Conservation (phyloP, 495 filamentous ascomycete species). For the Saxophila tyrrhenica region DNA sequence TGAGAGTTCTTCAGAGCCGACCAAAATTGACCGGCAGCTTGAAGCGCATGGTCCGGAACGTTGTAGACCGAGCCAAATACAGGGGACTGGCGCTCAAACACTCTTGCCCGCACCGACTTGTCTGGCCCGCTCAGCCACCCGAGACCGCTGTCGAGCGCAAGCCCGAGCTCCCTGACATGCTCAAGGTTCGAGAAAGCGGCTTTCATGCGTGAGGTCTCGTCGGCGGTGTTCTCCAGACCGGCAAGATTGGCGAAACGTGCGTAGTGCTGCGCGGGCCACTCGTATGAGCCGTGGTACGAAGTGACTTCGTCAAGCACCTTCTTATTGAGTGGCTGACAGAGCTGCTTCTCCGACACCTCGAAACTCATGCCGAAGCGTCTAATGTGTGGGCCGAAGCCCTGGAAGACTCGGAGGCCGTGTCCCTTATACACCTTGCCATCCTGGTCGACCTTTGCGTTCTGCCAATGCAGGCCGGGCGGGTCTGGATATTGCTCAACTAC, state of each 20-base stretch:
- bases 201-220: conserved; percentile 41
- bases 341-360: conserved; percentile 38
- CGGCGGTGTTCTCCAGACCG: conserved; percentile 40
- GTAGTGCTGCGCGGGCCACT: conserved; percentile 42
- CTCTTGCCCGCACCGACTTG: conserved; percentile 19
- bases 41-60: conserved; percentile 18
- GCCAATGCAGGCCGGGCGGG: conserved; percentile 17
- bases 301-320: conserved; percentile 29
- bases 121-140: conserved; percentile 44
- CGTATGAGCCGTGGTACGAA: conserved; percentile 41
- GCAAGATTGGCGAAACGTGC: conserved; percentile 37
- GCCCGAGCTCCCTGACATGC: conserved; percentile 37
- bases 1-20: conserved; percentile 19
- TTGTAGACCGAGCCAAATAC: conserved; percentile 22
- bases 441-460: conserved; percentile 25
- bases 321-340: conserved; percentile 32
- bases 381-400: conserved; percentile 40
- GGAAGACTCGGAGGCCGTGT: conserved; percentile 39
- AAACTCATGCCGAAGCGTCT: conserved; percentile 43
- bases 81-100: conserved; percentile 21
- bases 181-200: conserved; percentile 35
- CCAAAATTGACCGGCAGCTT: conserved; percentile 26
- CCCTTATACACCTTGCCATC: conserved; percentile 28
- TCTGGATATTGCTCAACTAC: background rate
- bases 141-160: conserved; percentile 45